Evolutionary conservation across 2,329 filamentous ascomycete species (phyloP), one percentile per base, ranked within the genome.

Genomic region (Eutypella sp.): DNA sequence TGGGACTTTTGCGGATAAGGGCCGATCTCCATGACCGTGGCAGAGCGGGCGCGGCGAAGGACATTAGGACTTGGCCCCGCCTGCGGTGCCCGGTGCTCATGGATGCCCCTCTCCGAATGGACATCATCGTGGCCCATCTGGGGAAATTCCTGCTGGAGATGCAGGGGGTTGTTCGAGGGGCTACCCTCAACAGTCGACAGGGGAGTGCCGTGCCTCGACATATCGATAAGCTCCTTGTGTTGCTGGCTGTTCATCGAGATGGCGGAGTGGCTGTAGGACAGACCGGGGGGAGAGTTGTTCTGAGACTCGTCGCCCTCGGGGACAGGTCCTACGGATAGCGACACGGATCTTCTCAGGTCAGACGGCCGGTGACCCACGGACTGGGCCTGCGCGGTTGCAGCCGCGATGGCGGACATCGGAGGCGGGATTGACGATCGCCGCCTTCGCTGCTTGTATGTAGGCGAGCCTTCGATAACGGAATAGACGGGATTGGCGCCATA

Each of bases 1-100:
- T 99, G 93, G 34, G 91, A 96, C 71, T 99, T 99, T 65, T 95
- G 89, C 42, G 93, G 90, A 66, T 97, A 97, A 13, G 95, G 93
- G 25, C 89, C 90, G 52, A 96, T 81, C 68, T 99, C 93, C 86
- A 95, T 95, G 68, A 95, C 87, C 4, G 93, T 97, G 43, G 93
- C 92, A 56, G 91, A 96, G 55, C 92, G 85, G 53, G 93, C 93
- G 60, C 93, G 82, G 58, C 93, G 87, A 59, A 93, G 85, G 48
- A 89, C 89, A 49, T 85, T 88, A 50, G 84, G n/a, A n/a, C n/a
- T n/a, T n/a, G n/a, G 82, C 19, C 82, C 67, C 71, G 87, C 72
- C 73, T 84, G 71, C 80, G 88, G 74, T 73, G 85, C 66, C 75
- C 86, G 64, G 72, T 87, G 66, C 63, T 81, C 68, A 74, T 79